Evolutionary conservation across 805 yeast species (phyloP).

Genomic region (Starmerella riodocensis): DNA sequence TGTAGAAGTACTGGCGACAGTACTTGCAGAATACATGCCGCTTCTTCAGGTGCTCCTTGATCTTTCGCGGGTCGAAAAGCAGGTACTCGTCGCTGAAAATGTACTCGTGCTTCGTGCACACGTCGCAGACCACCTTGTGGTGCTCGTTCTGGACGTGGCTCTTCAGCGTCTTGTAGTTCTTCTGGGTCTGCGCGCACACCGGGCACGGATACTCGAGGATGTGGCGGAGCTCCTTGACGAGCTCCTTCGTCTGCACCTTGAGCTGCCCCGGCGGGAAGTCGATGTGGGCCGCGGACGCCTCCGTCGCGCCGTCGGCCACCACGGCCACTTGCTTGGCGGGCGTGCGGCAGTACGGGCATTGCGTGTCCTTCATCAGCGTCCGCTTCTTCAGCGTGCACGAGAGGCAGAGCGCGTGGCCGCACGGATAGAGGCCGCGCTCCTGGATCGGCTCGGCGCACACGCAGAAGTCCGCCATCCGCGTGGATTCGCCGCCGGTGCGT

Average conservation of each 20-base stretch:
- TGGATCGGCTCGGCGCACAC: constrained; percentile 67
- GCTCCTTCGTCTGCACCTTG: constrained; percentile 21
- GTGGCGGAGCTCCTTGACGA: constrained; percentile 42
- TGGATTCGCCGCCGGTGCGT: no score
- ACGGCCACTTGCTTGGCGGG: constrained; percentile 42
- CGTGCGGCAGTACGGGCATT: constrained; percentile 76
- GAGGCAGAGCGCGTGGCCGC: constrained; percentile 78
- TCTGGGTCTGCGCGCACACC: constrained; percentile 26
- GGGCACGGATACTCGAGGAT: constrained; percentile 32
- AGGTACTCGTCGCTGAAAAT: constrained; percentile 63
- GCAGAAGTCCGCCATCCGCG: constrained; percentile 41
- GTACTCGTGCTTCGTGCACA: constrained; percentile 66
- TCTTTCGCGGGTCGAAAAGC: constrained; percentile 45
- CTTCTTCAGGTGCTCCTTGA: constrained; percentile 52
- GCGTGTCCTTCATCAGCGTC: constrained; percentile 56
- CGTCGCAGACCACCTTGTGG: constrained; percentile 49
- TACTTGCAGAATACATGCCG: constrained; percentile 70
- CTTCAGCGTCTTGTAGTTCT: constrained; percentile 39
- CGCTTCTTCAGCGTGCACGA: constrained; percentile 71
- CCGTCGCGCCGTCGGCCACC: constrained; percentile 33
- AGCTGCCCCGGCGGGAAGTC: constrained; percentile 12
- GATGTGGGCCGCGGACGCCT: constrained; percentile 30
- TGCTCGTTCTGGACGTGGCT: constrained; percentile 57
- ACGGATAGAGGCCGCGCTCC: constrained; percentile 62
- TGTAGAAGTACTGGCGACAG: constrained; percentile 66